Conservation (phyloP, 805 yeast species). For the Phaffomyces thermotolerans region DNA sequence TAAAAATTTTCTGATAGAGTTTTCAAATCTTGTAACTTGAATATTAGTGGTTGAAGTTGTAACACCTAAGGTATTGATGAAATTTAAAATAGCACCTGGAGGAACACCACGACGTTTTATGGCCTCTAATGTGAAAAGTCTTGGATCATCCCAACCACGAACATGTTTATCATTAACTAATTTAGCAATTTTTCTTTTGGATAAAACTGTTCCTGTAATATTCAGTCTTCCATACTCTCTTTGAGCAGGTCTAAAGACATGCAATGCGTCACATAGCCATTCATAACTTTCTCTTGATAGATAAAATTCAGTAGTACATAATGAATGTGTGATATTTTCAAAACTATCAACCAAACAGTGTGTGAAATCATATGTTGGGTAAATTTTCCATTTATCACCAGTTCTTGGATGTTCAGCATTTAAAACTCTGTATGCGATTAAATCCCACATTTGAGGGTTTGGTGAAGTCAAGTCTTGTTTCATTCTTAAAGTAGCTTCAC, state of each 20-base stretch:
- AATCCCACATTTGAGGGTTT: constrained; percentile 99
- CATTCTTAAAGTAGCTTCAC: constrained; percentile 94
- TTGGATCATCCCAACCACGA: constrained; percentile 98
- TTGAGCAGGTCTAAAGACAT: constrained; percentile 96
- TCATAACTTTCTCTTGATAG: constrained; percentile 92
- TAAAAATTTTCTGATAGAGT: constrained; percentile 77
- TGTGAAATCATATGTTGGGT: constrained; percentile 98
- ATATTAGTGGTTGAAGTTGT: constrained; percentile 90
- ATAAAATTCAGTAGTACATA: constrained; percentile 94
- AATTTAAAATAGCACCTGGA: constrained; percentile 92
- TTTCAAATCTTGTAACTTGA: constrained; percentile 84
- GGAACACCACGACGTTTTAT: constrained; percentile 97
- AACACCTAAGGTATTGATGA: constrained; percentile 93
- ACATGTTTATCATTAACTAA: constrained; percentile 76
- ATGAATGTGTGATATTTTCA: constrained; percentile 91
- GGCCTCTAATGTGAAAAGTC: constrained; percentile 90
- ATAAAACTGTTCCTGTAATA: constrained; percentile 87
- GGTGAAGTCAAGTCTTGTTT: constrained; percentile 87
- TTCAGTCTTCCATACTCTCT: constrained; percentile 97
- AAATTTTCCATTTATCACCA: constrained; percentile 94
- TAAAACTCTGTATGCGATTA: constrained; percentile 92
- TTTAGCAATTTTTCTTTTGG: constrained; percentile 93
- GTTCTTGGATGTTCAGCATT: constrained; percentile 94
- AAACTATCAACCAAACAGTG: constrained; percentile 98
- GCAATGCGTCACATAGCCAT: constrained; percentile 95